Evolutionary conservation across 208 protist genomes (phyloP), one percentile per base, ranked within the genome.

Genomic region (Trypanosoma avium): DNA sequence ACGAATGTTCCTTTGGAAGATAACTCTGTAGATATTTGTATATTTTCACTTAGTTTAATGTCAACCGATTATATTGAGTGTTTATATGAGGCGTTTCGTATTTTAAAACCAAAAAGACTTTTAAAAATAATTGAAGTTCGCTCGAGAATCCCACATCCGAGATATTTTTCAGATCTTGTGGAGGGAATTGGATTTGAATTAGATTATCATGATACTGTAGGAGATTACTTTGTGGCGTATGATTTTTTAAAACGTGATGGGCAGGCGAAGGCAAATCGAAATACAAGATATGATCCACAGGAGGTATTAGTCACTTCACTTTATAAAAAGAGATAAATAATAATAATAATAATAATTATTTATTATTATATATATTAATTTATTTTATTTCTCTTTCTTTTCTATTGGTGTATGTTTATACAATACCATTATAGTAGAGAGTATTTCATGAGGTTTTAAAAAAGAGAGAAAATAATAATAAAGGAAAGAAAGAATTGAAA

Each of bases 41-140:
- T 98, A 65, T 98, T 98, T 58, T 97, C 89, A 17, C 71, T 98
- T 5, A 94, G 92, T 42, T 71, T 98, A 24, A 98, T 98, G 97
- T 89, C 95, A 17, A 98, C 97, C n/a, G 95, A 98, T 75, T 97
- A 95, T 63, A 68, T 87, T 5, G 84, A 96, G 38, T 96, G 92
- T 53, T 48, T 98, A 3, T 79, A 81, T 33, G 97, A 98, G 73
- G 95, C 95, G 1, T 89, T 96, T 55, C 86, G 97, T 57, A 73
- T 97, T 26, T 64, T 98, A 36, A 96, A 97, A 65, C 84, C 84
- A 17, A 82, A 84, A 40, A 85, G 84, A 36, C 49, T 93, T 40
- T 70, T 97, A 43, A 96, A 95, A 77, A 96, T 98, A 48, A 80
- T 97, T 15, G 96, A 98, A 72, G 93, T 97, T 27, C 88, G 91